Evolutionary conservation across 2,329 filamentous ascomycete species (phyloP), one percentile per base, ranked within the genome.

Genomic region (Chaetomiaceae sp.): DNA sequence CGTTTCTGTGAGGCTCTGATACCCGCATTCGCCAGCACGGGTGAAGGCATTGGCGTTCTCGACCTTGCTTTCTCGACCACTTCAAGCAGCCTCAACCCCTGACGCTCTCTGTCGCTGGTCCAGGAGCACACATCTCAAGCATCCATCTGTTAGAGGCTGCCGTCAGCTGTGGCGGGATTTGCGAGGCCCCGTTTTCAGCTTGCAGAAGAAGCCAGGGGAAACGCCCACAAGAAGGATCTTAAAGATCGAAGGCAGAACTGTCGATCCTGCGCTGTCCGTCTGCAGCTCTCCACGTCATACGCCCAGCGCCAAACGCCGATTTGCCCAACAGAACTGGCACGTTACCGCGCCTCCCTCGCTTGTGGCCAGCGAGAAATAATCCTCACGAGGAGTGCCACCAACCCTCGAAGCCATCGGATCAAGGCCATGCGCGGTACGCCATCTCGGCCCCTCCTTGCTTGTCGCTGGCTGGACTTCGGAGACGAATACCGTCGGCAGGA

Each of bases 1-100:
- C 48, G 49, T 50, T 48, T 50, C n/a, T 50, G 48, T 53, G 53
- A 50, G 53, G 50, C 53, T 55, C 50, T 54, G 52, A 50, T 48
- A 37, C 47, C n/a, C 47, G 44, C 27, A 36, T 33, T 32, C 17
- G 38, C 34, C 39, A 36, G 38, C 45, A 24, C 20, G 35, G 10
- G 29, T 49, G 40, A 49, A 22, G 27, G 42, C 40, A 47, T 44
- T 45, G 34, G 33, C 47, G 30, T 26, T 40, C 32, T 30, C 36
- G 29, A 35, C 27, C 22, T 12, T 39, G 41, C 24, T 17, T 32
- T 50, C 24, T 38, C 18, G 24, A 17, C 19, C 29, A 30, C 19
- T 45, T 27, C 22, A 38, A 35, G 26, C 37, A 19, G 6, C 22
- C 27, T 38, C 24, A 17, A 29, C 22, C n/a, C n/a, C 22, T 24